These are phyloP conservation scores for Pseudoperonospora humuli DNA, from an alignment of 352 stramenopile genomes.

Conservation along the genomic window DNA sequence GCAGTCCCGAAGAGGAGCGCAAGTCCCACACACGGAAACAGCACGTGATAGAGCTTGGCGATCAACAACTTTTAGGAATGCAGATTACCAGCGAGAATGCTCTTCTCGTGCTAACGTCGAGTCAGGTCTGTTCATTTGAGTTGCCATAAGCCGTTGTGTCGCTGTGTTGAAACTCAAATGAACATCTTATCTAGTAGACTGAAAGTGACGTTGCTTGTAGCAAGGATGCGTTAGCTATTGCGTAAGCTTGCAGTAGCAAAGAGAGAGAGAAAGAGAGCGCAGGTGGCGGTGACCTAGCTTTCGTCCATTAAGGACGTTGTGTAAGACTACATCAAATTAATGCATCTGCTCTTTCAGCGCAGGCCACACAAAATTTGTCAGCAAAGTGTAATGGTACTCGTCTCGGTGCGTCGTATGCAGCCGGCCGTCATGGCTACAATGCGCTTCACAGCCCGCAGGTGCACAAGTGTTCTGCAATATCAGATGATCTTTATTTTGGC, in stretches of 20 bases:
- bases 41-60: constrained; percentile 60
- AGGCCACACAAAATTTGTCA: constrained; percentile 11
- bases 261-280: too few species aligned
- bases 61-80: constrained; percentile 57
- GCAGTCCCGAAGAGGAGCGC: constrained; percentile 17
- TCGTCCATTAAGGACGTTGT: constrained; percentile 3
- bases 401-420: constrained; percentile 59
- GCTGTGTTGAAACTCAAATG: too few species aligned
- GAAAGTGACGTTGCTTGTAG: too few species aligned
- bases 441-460: constrained; percentile 24
- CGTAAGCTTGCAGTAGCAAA: too few species aligned
- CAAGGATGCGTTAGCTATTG: too few species aligned
- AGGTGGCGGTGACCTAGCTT: too few species aligned
- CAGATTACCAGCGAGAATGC: constrained; percentile 33
- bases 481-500: background rate
- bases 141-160: too few species aligned
- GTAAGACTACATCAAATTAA: constrained; percentile 4
- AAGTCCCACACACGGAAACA: constrained; percentile 49
- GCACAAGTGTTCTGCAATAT: background rate
- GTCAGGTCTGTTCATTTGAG: constrained; percentile 31
- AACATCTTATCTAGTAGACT: too few species aligned
- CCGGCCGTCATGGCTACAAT: constrained; percentile 29
- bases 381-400: constrained; percentile 37
- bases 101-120: constrained; percentile 49
- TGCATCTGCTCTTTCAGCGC: background rate